A percentile compares a stretch with the other conserved stretches of the same genome.
Conservation (phyloP, 2,329 filamentous ascomycete species). For the Fusarium sp. region DNA sequence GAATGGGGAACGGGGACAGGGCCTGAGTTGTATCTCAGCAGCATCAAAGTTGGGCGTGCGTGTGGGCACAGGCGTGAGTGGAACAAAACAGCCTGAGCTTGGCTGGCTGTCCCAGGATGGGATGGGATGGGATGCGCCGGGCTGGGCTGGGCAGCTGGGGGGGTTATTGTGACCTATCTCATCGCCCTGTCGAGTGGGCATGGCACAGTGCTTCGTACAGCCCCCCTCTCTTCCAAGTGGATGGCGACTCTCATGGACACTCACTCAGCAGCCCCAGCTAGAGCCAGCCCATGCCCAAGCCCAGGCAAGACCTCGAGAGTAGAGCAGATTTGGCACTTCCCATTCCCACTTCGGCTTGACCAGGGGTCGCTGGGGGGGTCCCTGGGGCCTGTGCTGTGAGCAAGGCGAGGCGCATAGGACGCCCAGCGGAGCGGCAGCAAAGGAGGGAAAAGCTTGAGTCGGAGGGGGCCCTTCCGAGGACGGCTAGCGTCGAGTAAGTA, state of each 20-base stretch:
- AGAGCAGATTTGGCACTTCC: constrained; percentile 38
- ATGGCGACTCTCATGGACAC: neutral
- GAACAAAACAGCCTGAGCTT: constrained; percentile 39
- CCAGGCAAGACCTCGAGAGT: neutral
- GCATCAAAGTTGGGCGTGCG: constrained; percentile 42
- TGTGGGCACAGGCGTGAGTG: constrained; percentile 42
- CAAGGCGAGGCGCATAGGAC: constrained; percentile 28
- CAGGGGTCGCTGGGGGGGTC: neutral
- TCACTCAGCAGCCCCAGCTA: neutral
- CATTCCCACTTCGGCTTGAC: constrained; percentile 36
- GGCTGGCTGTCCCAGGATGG: constrained; percentile 27
- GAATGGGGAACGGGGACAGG: constrained; percentile 43
- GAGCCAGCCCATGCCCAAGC: neutral
- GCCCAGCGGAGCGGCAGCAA: constrained; percentile 16
- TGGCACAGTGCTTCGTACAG: constrained; percentile 14
- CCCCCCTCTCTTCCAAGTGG: neutral
- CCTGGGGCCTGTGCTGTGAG: constrained; percentile 30
- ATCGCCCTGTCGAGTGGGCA: constrained; percentile 12
- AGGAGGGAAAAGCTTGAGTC: constrained; percentile 43
- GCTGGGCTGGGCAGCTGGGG: constrained; percentile 18
- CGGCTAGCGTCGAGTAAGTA: constrained; percentile 40
- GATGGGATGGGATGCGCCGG: constrained; percentile 28
- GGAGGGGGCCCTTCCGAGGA: constrained; percentile 32
- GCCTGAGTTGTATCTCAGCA: constrained; percentile 46
- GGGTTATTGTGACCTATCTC: constrained; percentile 26